Base-by-base conservation (phyloP, 2,329 filamentous ascomycete species). In the Ophiocordyceps sinensis region DNA sequence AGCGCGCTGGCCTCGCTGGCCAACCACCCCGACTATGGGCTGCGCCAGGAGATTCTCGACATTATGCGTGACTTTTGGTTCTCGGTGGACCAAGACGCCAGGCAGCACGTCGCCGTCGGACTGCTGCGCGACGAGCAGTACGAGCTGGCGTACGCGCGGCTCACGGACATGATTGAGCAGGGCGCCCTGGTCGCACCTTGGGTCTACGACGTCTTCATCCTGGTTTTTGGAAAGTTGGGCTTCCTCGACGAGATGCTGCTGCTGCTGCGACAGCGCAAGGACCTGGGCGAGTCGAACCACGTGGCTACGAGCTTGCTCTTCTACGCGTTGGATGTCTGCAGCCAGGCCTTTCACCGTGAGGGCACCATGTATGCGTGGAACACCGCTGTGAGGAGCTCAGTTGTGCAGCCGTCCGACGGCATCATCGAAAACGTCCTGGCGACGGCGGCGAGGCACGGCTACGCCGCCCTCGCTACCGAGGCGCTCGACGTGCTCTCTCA, bases 11-110 rank as follows among this genome's bases (percentile, higher is more conserved):
- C 82, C 68, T 80, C 75, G 5, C 67, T 95, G 21, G 76, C 84
- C 0, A 75, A 91, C 9, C 91, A 96, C 56, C 85, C 89, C 0
- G 84, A 96, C 59, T 89, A 93, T 51, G 49, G 86, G 6, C 64
- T 91, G 21, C 78, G 87, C 30, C 72, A 75, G 41, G 70, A 79
- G 30, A 70, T 94, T 4, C 64, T 95, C 32, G 64, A 75, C 41
- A 78, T 80, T 42, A 86, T 91, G 82, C 75, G 76, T 51, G 68
- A 76, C 42, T 70, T 76, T 47, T 94, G 86, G 83, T 55, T 58
- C 38, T 45, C 52, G 2, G 47, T 58, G 7, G 35, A 71, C 68
- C 11, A 66, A 71, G 65, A 74, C 7, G 81, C 78, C 9, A 74
- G 73, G 54, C 75, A 83, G 50, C 76, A 74, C 53, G 67, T 93